These are phyloP conservation scores for Mycena citricolor DNA, from an alignment of 1,284 basidiomycete genomes.

Conservation along the genomic window DNA sequence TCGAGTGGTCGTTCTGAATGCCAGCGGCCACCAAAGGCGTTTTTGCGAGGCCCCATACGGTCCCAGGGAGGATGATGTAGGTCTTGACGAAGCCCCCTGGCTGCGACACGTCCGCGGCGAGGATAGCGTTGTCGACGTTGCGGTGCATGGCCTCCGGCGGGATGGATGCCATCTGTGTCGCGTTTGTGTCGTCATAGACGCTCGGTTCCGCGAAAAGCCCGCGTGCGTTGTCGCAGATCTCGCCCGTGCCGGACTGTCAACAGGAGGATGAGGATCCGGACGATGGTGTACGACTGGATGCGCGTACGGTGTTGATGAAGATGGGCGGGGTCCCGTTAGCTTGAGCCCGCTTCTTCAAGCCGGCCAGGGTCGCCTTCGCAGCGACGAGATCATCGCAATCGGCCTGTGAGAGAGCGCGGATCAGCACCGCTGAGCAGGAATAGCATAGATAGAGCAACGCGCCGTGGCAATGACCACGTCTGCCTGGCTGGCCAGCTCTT, in stretches of 20 bases:
- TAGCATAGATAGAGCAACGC: background rate
- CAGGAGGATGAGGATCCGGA: no score
- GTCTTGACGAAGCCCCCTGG: conserved; percentile 45
- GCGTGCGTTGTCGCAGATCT: conserved; percentile 35
- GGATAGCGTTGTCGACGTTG: conserved; percentile 37
- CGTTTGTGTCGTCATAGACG: conserved; percentile 39
- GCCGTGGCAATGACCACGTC: conserved; percentile 38
- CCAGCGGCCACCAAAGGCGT: conserved; percentile 42
- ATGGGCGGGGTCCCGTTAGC: conserved; percentile 42
- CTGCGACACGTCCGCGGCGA: conserved; percentile 37
- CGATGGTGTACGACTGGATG: conserved; percentile 19
- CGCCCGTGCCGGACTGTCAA: conserved; percentile 29
- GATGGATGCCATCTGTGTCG: conserved; percentile 38
- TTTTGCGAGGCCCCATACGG: conserved; percentile 44
- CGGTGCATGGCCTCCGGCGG: conserved; percentile 36
- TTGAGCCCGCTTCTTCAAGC: conserved; percentile 43
- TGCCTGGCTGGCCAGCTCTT: conserved; percentile 30
- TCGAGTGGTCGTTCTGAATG: conserved; percentile 43
- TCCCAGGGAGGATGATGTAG: conserved; percentile 46
- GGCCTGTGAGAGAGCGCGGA: conserved; percentile 31
- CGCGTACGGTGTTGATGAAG: conserved; percentile 51
- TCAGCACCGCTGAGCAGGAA: background rate
- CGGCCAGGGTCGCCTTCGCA: conserved; percentile 42
- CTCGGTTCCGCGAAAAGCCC: conserved; percentile 32
- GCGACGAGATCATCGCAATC: conserved; percentile 42